These are phyloP conservation scores for Aurantiochytrium sp. DNA, from an alignment of 108 stramenopile species.

Conservation along the genomic window DNA sequence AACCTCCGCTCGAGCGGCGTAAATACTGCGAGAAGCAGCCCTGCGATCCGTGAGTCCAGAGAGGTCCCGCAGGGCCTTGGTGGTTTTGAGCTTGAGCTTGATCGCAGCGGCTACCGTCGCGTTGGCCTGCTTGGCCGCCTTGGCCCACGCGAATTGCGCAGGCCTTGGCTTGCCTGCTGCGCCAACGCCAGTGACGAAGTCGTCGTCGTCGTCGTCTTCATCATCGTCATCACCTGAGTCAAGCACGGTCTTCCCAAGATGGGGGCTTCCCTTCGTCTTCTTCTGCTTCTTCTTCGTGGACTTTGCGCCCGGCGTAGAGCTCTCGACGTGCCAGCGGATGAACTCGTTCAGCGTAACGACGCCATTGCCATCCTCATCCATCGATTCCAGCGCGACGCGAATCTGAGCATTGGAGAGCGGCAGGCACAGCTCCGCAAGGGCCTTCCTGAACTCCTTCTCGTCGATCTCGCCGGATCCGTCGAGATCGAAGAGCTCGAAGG, in stretches of 20 bases:
- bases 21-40: neutral
- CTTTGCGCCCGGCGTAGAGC: too few relatives aligned
- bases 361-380: neutral
- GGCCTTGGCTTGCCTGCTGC: neutral
- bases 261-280: neutral
- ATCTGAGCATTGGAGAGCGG: conserved; percentile 2
- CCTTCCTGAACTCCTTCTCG: neutral
- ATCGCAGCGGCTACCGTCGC: neutral
- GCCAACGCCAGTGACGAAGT: neutral
- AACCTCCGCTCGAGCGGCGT: neutral
- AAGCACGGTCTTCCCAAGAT: neutral
- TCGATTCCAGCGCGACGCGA: neutral
- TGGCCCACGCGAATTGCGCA: neutral
- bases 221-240: neutral
- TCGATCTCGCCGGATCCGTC: conserved; percentile 17
- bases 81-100: conserved; percentile 21
- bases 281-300: neutral
- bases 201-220: neutral
- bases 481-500: conserved; percentile 14
- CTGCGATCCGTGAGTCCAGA: neutral
- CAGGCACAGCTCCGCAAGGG: neutral
- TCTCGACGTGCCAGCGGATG: neutral
- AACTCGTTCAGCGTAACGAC: neutral
- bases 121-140: neutral
- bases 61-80: conserved; percentile 8